These are phyloP conservation scores for Talaromyces nanjingensis DNA, from an alignment of 495 filamentous ascomycete species.

Conservation along the genomic window DNA sequence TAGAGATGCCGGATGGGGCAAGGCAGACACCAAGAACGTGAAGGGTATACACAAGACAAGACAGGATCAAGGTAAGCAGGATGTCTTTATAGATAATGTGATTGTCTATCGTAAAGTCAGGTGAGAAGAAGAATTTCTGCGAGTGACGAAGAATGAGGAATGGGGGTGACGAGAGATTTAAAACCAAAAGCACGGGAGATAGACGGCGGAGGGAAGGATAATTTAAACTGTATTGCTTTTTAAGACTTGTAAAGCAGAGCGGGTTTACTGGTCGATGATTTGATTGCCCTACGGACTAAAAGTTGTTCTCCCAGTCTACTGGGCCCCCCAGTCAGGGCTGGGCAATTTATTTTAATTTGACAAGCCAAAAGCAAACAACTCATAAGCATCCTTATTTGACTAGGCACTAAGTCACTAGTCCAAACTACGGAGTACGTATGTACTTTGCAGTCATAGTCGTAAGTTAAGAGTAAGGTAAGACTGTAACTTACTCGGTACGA, in stretches of 20 bases:
- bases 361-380: conserved; percentile 1
- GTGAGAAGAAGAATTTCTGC: background rate
- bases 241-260: background rate
- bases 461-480: too few species aligned
- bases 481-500: background rate
- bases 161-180: conserved; percentile 1
- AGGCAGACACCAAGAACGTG: background rate
- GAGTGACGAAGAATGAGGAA: background rate
- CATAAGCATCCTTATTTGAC: conserved; percentile 1
- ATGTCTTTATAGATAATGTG: background rate
- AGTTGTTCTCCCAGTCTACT: conserved; percentile 2
- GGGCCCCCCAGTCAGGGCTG: background rate
- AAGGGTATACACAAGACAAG: background rate
- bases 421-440: too few species aligned
- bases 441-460: too few species aligned
- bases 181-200: background rate
- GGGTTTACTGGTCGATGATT: conserved; percentile 1
- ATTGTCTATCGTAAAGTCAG: background rate
- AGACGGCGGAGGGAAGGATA: background rate
- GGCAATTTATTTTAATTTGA: conserved; percentile 3
- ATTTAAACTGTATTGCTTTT: background rate
- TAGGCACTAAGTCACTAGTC: background rate
- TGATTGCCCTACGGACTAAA: conserved; percentile 7
- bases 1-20: background rate
- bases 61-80: background rate